Evolutionary conservation across 78 protist species (phyloP).

Genomic region (Corallochytrium limacisporum): DNA sequence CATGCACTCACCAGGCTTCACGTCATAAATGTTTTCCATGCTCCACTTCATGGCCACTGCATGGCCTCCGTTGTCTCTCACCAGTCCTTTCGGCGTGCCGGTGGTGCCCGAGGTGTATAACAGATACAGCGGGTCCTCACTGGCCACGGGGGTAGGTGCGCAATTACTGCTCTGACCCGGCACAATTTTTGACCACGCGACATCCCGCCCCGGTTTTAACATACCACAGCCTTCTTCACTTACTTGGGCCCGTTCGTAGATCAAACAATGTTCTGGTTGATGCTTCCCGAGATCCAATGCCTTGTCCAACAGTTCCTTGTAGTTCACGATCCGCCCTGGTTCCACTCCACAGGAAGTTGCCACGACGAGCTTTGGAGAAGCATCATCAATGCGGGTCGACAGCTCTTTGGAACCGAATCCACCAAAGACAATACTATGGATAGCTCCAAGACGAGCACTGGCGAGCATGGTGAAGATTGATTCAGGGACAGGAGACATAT

Average conservation of each 20-base stretch:
- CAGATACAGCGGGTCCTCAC: constrained; percentile 62
- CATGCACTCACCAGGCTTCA: constrained; percentile 27
- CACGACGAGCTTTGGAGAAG: constrained; percentile 37
- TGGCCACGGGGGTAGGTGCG: not conserved
- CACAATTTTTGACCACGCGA: constrained; percentile 15
- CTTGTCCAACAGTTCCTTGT: constrained; percentile 7
- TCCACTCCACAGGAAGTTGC: constrained; percentile 36
- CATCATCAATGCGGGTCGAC: constrained; percentile 48
- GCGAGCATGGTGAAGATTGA: constrained; percentile 38
- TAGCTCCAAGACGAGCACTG: constrained; percentile 37
- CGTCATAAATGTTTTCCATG: constrained; percentile 26
- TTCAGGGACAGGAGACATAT: constrained; percentile 44
- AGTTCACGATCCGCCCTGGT: not conserved
- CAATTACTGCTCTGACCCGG: too few relatives aligned
- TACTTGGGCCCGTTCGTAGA: not conserved
- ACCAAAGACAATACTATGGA: constrained; percentile 45
- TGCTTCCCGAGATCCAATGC: constrained; percentile 20
- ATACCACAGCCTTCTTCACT: not conserved
- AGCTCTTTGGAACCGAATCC: constrained; percentile 45
- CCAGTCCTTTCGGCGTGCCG: constrained; percentile 61
- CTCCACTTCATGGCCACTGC: constrained; percentile 23
- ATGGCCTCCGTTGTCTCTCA: constrained; percentile 51
- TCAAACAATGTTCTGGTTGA: constrained; percentile 6
- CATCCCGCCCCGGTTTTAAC: not conserved
- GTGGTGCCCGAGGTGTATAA: constrained; percentile 84